Base-by-base conservation (phyloP, 257 asterid species). In the Ligustrum vulgare region DNA sequence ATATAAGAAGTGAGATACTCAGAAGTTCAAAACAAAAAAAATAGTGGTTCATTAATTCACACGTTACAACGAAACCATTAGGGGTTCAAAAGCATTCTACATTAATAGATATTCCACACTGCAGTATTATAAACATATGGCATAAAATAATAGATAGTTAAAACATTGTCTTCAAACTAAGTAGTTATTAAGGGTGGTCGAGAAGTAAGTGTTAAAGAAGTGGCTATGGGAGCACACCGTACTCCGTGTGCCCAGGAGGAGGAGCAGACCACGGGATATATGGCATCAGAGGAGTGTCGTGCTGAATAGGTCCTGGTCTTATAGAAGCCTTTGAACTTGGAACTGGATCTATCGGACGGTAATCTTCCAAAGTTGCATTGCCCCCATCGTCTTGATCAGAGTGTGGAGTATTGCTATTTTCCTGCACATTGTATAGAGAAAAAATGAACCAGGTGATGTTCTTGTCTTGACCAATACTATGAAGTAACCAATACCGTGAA, bases 211-310 rank as follows among this genome's bases (percentile, higher is more conserved):
- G 51, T 34, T 6, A 15, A 15, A 20, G 32, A 13, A 20, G 33
- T 68, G 31, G 25, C 15, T 8, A 35, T 8, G 36, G 39, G 4
- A 25, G 16, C 2, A 12, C 75, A 31, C 20, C 65, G n/a, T 32
- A 13, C 2, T 25, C 56, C 0, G 51, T 41, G 22, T 77, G 39
- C 11, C 49, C 71, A 39, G 97, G 94, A 49, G 96, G 91, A 76
- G 96, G 94, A 49, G 91, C 77, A 78, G 94, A 91, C 84, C 71
- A 71, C 3, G 96, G 97, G 43, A 91, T 77, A 70, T 80, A 90
- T 25, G 97, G 97, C 86, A 90, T 74, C 41, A 90, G 79, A 66
- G 97, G 97, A 76, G 90, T 82, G 1, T 89, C 93, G 72, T 91
- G 96, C 71, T 90, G 87, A 73, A 91, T 81, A 9, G 94, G 96